Base-by-base conservation (phyloP, 1,284 basidiomycete species). In the Apiotrichum gracile region DNA sequence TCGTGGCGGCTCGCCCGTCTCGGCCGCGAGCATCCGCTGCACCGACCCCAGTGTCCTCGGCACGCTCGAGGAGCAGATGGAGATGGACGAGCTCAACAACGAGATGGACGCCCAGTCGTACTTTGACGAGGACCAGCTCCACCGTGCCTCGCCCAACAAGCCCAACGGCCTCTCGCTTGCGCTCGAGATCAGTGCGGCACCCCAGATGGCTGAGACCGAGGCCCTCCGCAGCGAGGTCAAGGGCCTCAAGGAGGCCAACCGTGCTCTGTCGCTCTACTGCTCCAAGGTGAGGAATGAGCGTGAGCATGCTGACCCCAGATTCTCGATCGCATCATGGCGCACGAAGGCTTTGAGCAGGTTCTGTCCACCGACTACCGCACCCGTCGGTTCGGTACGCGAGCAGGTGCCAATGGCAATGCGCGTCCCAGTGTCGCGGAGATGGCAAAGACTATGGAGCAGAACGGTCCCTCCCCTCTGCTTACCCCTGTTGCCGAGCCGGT, bases 301-400 rank as follows among this genome's bases (percentile, higher is more conserved):
- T 14, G 37, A 47, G 16, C 17, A 51, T 21, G 44, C 45, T 21
- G 31, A 10, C 31, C 22, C 12, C 47, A 72, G 73, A 96, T 97
- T 65, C 86, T 97, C 64, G 91, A 97, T 77, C 84, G 91, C 50
- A 94, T 97, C 70, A 91, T 94, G 58, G 83, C 89, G 4, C 85
- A 90, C 68, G 91, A 93, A 56, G 92, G 91, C 27, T 94, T 91
- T 74, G 92, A 97, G 73, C 88, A 92, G 64, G 86, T 97, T 50
- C 82, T 96, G 26, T 87, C 91, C 22, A 83, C 83, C 45, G 91
- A 96, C 71, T 92, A 91, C 67, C 86, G 65, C 50, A 71, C 66
- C 24, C 66, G 63, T 21, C 61, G 66, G 27, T 52, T 60, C 14
- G 60, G 53, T 16, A n/a, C 47, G 16, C 52, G 55, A 22, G 10